These are phyloP conservation scores for Ustilago tritici DNA, from an alignment of 1,284 basidiomycete species.

Conservation along the genomic window DNA sequence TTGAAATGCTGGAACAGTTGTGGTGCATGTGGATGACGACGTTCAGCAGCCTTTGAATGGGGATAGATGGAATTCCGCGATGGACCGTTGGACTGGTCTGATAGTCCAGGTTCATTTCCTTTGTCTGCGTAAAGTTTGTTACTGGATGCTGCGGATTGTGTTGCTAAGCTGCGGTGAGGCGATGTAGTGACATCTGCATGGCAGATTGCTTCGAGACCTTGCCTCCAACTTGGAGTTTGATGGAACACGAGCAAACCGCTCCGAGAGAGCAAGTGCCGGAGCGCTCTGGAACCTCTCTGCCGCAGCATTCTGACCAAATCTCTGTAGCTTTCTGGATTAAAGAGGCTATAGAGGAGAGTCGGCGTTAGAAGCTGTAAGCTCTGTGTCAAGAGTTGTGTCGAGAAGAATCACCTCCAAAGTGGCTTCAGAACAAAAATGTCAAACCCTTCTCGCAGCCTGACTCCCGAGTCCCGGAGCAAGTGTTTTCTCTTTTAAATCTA, in stretches of 20 bases:
- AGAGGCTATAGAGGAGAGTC: not conserved
- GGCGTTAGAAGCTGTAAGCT: not conserved
- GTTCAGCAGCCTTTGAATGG: constrained; percentile 33
- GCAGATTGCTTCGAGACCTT: not conserved
- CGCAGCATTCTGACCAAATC: not conserved
- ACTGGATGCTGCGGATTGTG: not conserved
- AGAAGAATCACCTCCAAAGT: not conserved
- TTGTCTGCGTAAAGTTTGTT: not conserved
- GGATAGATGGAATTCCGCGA: constrained; percentile 29
- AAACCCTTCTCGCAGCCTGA: not conserved
- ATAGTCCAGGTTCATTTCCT: not conserved
- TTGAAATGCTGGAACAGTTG: constrained; percentile 36
- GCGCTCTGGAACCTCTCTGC: not conserved
- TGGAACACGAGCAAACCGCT: not conserved
- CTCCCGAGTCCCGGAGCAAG: not conserved
- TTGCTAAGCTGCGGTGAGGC: not conserved
- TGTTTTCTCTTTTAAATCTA: too few species aligned
- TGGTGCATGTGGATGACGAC: constrained; percentile 35
- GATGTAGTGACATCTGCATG: not conserved
- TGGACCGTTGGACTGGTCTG: not conserved
- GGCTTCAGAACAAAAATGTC: not conserved
- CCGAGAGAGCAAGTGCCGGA: not conserved
- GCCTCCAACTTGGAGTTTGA: not conserved
- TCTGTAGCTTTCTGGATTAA: not conserved
- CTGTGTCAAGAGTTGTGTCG: not conserved